phyloP scores from a whole-genome alignment of 2,329 filamentous ascomycete species.

The Dothistroma pini region DNA sequence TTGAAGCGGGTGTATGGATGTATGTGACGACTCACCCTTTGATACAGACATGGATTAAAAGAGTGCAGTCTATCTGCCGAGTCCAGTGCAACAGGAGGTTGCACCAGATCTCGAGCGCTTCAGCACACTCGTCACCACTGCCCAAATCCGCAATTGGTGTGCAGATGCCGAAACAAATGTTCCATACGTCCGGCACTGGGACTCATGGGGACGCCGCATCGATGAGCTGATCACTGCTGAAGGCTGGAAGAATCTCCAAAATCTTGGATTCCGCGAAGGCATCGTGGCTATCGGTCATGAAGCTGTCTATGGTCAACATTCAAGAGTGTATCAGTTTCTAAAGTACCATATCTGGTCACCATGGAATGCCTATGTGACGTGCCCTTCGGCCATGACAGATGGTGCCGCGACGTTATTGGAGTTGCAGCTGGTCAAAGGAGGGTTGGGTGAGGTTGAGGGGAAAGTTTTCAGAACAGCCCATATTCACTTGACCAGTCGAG shows the following conservation, averaged over 20 bases:
- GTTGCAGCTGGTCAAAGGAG: constrained; percentile 29
- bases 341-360: constrained; percentile 57
- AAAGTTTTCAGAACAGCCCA: constrained; percentile 36
- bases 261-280: constrained; percentile 57
- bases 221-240: constrained; percentile 61
- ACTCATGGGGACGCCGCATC: constrained; percentile 59
- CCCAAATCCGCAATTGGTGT: constrained; percentile 53
- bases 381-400: constrained; percentile 65
- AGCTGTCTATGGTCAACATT: constrained; percentile 48
- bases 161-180: constrained; percentile 64
- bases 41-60: neutral
- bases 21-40: neutral
- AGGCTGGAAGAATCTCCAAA: constrained; percentile 63
- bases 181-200: constrained; percentile 57
- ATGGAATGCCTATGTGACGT: constrained; percentile 59
- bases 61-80: constrained; percentile 42
- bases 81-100: constrained; percentile 5
- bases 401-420: constrained; percentile 53
- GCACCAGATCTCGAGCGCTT: constrained; percentile 33
- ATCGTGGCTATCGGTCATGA: constrained; percentile 61
- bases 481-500: constrained; percentile 51
- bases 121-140: constrained; percentile 52
- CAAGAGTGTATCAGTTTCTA: constrained; percentile 58
- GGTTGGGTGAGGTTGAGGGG: constrained; percentile 11
- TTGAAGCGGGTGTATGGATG: constrained; percentile 10